Percentiles rank a stretch among this genome's conserved stretches.
Conservation (phyloP, 2,329 filamentous ascomycete genomes). For the Fusarium chlamydosporum region DNA sequence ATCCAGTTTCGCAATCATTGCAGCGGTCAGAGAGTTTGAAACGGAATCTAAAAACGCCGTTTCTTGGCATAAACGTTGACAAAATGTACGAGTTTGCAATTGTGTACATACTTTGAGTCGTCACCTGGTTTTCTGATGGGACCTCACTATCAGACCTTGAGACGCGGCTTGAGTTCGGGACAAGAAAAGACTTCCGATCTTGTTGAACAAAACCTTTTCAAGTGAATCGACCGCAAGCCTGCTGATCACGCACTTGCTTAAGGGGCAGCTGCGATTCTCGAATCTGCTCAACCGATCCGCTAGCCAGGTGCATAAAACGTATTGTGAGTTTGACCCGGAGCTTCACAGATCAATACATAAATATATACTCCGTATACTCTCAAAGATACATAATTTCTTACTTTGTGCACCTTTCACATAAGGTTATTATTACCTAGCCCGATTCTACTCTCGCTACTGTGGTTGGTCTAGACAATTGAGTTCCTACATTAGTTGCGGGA, state of each 20-base stretch:
- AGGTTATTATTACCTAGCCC: conserved; percentile 38
- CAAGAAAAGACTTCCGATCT: conserved; percentile 15
- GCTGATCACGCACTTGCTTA: conserved; percentile 14
- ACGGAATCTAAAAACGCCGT: conserved; percentile 32
- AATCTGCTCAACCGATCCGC: not conserved
- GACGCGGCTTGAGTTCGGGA: not conserved
- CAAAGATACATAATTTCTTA: conserved; percentile 23
- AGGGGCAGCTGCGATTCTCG: not conserved
- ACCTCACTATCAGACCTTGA: not conserved
- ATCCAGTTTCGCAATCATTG: not conserved
- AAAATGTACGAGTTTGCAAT: conserved; percentile 11
- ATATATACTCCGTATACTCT: too few relatives aligned
- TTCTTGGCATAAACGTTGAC: conserved; percentile 10
- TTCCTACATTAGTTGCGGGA: conserved; percentile 43
- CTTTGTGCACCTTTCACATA: conserved; percentile 31
- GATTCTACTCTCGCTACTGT: conserved; percentile 10
- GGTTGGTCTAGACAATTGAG: conserved; percentile 23
- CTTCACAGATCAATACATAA: not conserved
- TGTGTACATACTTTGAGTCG: not conserved
- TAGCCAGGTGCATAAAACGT: conserved; percentile 1
- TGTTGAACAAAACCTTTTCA: conserved; percentile 8
- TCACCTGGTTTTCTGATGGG: not conserved
- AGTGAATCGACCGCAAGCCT: conserved; percentile 24
- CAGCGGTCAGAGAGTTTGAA: conserved; percentile 40
- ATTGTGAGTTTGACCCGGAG: not conserved